Evolutionary conservation across 192 early-diverging fungal genomes (phyloP), one percentile per base, ranked within the genome.

Genomic region (Thamnidium elegans): DNA sequence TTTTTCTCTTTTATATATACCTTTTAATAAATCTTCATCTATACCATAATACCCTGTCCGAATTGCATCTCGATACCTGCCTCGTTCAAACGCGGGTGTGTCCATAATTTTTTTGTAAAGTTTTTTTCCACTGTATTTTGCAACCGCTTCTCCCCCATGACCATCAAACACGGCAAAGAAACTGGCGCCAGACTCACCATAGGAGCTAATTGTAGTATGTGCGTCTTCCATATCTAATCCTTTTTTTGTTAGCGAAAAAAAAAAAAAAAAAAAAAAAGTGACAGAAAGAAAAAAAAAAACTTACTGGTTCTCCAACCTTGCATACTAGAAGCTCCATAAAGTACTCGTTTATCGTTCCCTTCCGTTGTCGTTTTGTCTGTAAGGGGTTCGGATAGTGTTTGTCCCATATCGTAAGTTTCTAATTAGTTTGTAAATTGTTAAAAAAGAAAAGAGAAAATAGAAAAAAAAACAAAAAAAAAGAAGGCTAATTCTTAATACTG

Each of bases 101-200:
- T 81, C 68, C 1, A 86, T 75, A 39, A 99, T 87, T 45, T 78
- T 80, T 23, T 84, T 74, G 68, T 95, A 90, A 50, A 97, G 81
- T 46, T 87, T 70, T 6, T 81, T 78, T 7, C 93, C 94, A 31
- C 90, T 84, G 68, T 90, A 97, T 72, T 87, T 90, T 30, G 97
- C 97, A 15, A 94, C 88, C 60, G 81, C 80, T 26, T 78, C 83
- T 69, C 91, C 91, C 68, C 96, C 96, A 72, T 99, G 96, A 8
- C 96, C 96, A 75, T 99, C 96, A 76, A 87, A 99, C 14, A 99
- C 96, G 6, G 86, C 92, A 83, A 97, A 99, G 78, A 95, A 97
- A 19, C 92, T 91, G 19, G 76, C 70, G 50, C 84, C 78, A 46
- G 82, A 82, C 23, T 80, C 83, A 14, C 78, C 78, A 17, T 95